Evolutionary conservation across 2,329 filamentous ascomycete genomes (phyloP).

Genomic region (Cercospora canescens): DNA sequence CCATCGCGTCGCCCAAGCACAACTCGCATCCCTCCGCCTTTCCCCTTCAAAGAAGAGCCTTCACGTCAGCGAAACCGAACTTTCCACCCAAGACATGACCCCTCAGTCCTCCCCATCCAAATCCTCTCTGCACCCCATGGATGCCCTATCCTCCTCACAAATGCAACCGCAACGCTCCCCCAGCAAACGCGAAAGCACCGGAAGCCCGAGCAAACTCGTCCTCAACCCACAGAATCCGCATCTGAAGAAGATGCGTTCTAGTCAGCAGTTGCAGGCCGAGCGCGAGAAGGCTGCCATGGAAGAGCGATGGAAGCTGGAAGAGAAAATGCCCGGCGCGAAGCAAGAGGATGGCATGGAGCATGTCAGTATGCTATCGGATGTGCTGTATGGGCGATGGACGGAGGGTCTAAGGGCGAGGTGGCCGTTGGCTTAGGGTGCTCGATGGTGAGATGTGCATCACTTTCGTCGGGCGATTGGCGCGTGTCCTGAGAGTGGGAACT

Average conservation of each 20-base stretch:
- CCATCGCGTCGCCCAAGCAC: constrained; percentile 36
- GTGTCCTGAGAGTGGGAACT: no score
- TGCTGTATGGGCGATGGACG: constrained; percentile 87
- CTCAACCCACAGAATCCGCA: constrained; percentile 83
- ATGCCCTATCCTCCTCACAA: constrained; percentile 8
- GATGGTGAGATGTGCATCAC: neutral
- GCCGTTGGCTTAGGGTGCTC: constrained; percentile 32
- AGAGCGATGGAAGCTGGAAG: constrained; percentile 50
- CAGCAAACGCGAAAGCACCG: constrained; percentile 22
- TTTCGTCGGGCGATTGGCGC: no score
- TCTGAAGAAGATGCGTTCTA: constrained; percentile 68
- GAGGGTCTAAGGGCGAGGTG: constrained; percentile 68
- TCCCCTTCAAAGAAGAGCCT: constrained; percentile 30
- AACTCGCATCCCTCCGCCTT: constrained; percentile 35
- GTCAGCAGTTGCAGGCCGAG: constrained; percentile 42
- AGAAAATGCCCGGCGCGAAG: constrained; percentile 57
- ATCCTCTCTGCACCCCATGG: constrained; percentile 15
- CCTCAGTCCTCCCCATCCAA: constrained; percentile 32
- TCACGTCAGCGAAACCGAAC: constrained; percentile 21
- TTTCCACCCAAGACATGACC: constrained; percentile 24
- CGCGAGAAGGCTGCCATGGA: constrained; percentile 52
- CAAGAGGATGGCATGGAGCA: constrained; percentile 81
- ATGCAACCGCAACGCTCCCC: constrained; percentile 21
- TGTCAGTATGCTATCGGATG: constrained; percentile 82
- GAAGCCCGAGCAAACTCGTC: constrained; percentile 62